These are phyloP conservation scores for Fraxinus americana DNA, from an alignment of 257 asterid species.

Conservation along the genomic window DNA sequence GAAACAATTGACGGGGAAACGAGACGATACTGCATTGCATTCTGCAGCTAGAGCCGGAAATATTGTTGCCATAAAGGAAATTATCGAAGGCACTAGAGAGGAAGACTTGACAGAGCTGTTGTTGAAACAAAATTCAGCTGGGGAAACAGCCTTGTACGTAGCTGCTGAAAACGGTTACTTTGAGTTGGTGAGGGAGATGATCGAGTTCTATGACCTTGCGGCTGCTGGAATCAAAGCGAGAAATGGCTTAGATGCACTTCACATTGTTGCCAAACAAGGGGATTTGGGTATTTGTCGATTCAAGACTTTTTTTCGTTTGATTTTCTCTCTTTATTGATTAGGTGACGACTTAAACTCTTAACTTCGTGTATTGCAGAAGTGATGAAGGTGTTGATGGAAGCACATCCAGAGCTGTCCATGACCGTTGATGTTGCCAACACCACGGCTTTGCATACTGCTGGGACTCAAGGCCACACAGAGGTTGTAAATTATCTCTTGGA, in stretches of 20 bases:
- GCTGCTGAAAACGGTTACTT: slow-evolving; percentile 50
- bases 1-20: slow-evolving; percentile 53
- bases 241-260: slow-evolving; percentile 57
- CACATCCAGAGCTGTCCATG: slow-evolving; percentile 52
- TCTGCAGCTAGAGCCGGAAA: slow-evolving; percentile 47
- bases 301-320: not conserved
- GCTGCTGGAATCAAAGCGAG: slow-evolving; percentile 55
- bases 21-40: slow-evolving; percentile 50
- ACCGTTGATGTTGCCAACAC: slow-evolving; percentile 49
- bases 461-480: slow-evolving; percentile 46
- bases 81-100: slow-evolving; percentile 19
- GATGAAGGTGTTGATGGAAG: slow-evolving; percentile 46
- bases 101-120: slow-evolving; percentile 37
- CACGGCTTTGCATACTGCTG: slow-evolving; percentile 53
- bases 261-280: slow-evolving; percentile 62
- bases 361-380: slow-evolving; percentile 33
- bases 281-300: slow-evolving; percentile 40
- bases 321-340: not conserved
- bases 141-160: slow-evolving; percentile 51
- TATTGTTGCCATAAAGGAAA: slow-evolving; percentile 31
- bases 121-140: slow-evolving; percentile 44
- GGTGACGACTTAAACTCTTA: not conserved
- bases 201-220: slow-evolving; percentile 38
- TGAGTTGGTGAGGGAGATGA: slow-evolving; percentile 46
- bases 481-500: slow-evolving; percentile 46